These are phyloP conservation scores for Akanthomyces uredinophilus DNA, from an alignment of 2,329 filamentous ascomycete species.

Conservation along the genomic window DNA sequence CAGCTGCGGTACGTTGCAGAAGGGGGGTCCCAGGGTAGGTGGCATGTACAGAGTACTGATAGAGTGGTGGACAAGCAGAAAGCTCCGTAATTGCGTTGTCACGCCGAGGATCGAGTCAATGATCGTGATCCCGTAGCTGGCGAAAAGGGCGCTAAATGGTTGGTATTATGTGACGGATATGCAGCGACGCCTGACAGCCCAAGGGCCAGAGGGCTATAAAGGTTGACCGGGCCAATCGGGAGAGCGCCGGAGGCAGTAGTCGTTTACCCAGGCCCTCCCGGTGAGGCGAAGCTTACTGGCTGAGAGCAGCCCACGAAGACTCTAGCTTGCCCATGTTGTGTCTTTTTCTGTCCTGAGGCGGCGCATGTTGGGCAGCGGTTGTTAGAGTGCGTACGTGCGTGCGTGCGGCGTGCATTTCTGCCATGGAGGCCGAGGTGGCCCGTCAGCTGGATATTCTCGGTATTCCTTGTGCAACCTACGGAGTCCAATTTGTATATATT, in stretches of 20 bases:
- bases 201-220: neutral
- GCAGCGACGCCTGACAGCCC: neutral
- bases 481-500: neutral
- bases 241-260: neutral
- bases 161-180: neutral
- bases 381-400: neutral
- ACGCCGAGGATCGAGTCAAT: neutral
- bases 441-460: neutral
- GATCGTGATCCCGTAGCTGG: no score
- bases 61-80: no score
- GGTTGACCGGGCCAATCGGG: neutral
- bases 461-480: neutral
- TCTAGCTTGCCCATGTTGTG: no score
- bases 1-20: no score
- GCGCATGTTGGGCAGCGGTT: neutral
- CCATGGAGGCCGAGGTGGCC: constrained; percentile 18
- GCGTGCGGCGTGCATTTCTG: constrained; percentile 5
- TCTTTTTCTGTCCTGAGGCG: neutral
- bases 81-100: no score
- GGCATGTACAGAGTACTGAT: no score
- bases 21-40: no score
- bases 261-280: neutral
- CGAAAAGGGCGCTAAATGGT: neutral
- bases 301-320: no score
- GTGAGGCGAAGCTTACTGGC: neutral